Evolutionary conservation across 116 monocot species (phyloP).

Genomic region (Posidonia oceanica): DNA sequence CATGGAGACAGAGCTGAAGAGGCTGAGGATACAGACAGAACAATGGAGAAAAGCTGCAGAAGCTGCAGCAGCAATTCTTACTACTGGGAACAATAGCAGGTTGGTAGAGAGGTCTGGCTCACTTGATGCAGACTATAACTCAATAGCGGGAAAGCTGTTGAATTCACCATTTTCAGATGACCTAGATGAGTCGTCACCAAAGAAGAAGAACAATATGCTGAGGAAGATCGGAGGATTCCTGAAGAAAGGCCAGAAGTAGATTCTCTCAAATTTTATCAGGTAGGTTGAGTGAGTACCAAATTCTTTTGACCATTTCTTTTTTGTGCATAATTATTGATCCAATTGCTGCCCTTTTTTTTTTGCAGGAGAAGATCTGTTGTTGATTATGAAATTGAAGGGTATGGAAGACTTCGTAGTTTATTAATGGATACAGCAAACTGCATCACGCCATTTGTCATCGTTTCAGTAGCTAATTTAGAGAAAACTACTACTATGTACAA

Average conservation of each 20-base stretch:
- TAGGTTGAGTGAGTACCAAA: no score
- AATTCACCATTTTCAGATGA: slow-evolving; percentile 80
- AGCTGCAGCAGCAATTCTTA: slow-evolving; percentile 68
- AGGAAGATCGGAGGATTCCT: slow-evolving; percentile 54
- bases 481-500: no score
- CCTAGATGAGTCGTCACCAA: slow-evolving; percentile 38
- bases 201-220: slow-evolving; percentile 42
- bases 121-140: slow-evolving; percentile 40
- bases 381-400: no score
- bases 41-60: slow-evolving; percentile 99
- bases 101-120: slow-evolving; percentile 49
- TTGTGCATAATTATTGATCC: no score
- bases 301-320: no score
- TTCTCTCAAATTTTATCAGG: not conserved
- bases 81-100: slow-evolving; percentile 33
- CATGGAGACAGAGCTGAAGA: slow-evolving; percentile 66
- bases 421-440: no score
- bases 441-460: no score
- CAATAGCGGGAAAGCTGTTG: slow-evolving; percentile 52
- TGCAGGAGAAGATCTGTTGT: no score
- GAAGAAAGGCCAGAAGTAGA: slow-evolving; percentile 51
- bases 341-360: no score
- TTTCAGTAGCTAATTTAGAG: no score
- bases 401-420: no score
- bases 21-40: slow-evolving; percentile 72